Conservation (phyloP, 352 stramenopile species). For the Phytophthora agathidicida region DNA sequence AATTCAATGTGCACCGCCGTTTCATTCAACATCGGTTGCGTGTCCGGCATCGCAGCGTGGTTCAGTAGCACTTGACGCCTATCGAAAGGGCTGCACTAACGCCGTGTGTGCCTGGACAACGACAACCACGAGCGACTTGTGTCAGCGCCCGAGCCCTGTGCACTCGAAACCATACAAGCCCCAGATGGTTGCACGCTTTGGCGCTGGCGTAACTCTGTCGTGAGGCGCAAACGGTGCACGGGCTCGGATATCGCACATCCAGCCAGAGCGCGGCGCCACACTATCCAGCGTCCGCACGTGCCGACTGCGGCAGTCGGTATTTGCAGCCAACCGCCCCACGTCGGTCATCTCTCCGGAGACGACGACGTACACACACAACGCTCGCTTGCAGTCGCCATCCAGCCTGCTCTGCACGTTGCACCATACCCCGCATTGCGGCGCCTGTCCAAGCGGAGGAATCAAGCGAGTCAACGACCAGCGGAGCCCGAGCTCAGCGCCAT, state of each 20-base stretch:
- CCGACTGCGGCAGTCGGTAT: conserved; percentile 33
- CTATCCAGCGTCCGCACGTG: conserved; percentile 27
- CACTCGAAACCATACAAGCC: conserved; percentile 18
- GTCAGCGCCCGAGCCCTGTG: conserved; percentile 9
- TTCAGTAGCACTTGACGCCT: conserved; percentile 3
- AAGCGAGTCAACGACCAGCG: conserved; percentile 6
- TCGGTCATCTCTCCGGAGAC: conserved; percentile 28
- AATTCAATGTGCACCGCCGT: conserved; percentile 21
- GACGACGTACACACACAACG: conserved; percentile 28
- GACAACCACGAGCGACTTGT: conserved; percentile 1
- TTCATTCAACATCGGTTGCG: conserved; percentile 30
- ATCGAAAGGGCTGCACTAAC: conserved; percentile 12
- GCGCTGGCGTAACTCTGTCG: conserved; percentile 27
- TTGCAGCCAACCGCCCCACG: conserved; percentile 36
- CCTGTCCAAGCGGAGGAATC: conserved; percentile 16
- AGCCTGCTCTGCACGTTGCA: conserved; percentile 20
- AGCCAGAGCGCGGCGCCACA: conserved; percentile 14
- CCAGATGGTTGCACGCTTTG: conserved; percentile 18
- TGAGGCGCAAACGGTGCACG: conserved; percentile 27
- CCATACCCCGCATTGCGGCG: conserved; percentile 14
- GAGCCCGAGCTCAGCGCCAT: conserved; percentile 1
- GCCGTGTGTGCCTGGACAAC: conserved; percentile 14
- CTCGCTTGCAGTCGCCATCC: conserved; percentile 2
- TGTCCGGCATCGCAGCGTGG: conserved; percentile 2
- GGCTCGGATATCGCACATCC: conserved; percentile 29